These are phyloP conservation scores for Suillus americanus DNA, from an alignment of 768 basidiomycete genomes.

Conservation along the genomic window DNA sequence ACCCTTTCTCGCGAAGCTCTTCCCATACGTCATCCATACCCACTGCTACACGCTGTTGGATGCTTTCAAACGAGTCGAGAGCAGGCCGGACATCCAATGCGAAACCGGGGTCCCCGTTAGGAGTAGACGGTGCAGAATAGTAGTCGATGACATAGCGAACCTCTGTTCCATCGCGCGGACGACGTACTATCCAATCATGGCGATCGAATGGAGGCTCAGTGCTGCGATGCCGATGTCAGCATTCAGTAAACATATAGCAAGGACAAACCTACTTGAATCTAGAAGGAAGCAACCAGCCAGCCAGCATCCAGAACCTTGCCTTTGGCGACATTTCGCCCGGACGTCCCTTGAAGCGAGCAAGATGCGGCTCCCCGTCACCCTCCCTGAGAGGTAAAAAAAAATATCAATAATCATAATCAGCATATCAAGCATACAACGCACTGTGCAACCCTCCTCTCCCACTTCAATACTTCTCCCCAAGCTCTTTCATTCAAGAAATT, in stretches of 20 bases:
- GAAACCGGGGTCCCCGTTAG: conserved; percentile 93
- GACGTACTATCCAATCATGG: conserved; percentile 94
- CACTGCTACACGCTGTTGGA: conserved; percentile 69
- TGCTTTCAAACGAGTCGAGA: conserved; percentile 76
- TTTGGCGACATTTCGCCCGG: conserved; percentile 96
- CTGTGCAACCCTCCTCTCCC: conserved; percentile 68
- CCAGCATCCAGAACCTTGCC: conserved; percentile 81
- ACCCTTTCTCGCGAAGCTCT: conserved; percentile 31
- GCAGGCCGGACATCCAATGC: conserved; percentile 95
- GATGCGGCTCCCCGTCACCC: conserved; percentile 61
- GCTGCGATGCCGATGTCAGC: conserved; percentile 40
- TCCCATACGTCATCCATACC: conserved; percentile 72
- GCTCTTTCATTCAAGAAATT: conserved; percentile 97
- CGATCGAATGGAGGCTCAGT: conserved; percentile 94
- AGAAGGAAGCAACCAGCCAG: conserved; percentile 87
- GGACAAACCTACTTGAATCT: conserved; percentile 73
- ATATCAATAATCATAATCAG: conserved; percentile 4
- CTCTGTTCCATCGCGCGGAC: conserved; percentile 75
- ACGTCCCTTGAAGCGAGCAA: conserved; percentile 83
- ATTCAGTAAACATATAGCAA: background rate
- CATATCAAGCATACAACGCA: conserved; percentile 13
- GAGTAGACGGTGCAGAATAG: conserved; percentile 88
- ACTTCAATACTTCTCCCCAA: conserved; percentile 91
- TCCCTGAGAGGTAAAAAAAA: conserved; percentile 35
- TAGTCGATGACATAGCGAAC: conserved; percentile 98